Base-by-base conservation (phyloP, 2,329 filamentous ascomycete genomes). In the Zalaria sp. region DNA sequence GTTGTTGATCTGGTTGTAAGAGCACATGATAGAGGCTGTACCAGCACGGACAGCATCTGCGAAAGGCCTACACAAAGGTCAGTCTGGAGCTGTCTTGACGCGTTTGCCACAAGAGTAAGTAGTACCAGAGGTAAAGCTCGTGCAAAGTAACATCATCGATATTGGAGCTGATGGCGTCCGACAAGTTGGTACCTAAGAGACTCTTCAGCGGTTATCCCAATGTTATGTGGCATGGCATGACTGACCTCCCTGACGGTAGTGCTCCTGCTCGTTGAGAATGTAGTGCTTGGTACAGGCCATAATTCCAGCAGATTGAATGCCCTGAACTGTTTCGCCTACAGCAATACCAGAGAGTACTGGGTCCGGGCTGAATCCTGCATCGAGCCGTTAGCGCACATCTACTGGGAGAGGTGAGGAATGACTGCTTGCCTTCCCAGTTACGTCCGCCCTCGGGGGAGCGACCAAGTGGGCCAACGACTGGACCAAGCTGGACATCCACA, bases 271-370 rank as follows among this genome's bases (percentile, higher is more conserved):
- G 56, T 88, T 83, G 38, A 65, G 72, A 43, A 84, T 74, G 53
- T 69, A 81, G 57, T 88, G 83, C 68, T 88, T 89, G 37, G 81
- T 81, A 53, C 81, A 87, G 46, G 87, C 85, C 62, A 93, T 81
- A 41, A 89, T 75, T 57, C 85, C 85, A 9, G 79, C 77, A 53
- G 80, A 75, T 56, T 93, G 87, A 36, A 93, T 88, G 46, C 87
- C 87, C 56, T 75, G 72, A 46, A 93, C 72, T 1, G 81, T 83
- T 56, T 83, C 71, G 32, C 76, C 76, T 50, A 88, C 79, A 41
- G 77, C 76, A 47, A 80, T 67, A 40, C 82, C 87, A 40, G 83
- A 79, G 41, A 87, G 68, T 9, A 81, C 79, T 0, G 84, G 84
- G 52, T 91, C 84, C 3, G 81, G 79, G 4, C 79, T 77, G 63